These are phyloP conservation scores for Xylaria telfairii DNA, from an alignment of 495 filamentous ascomycete species.

Conservation along the genomic window DNA sequence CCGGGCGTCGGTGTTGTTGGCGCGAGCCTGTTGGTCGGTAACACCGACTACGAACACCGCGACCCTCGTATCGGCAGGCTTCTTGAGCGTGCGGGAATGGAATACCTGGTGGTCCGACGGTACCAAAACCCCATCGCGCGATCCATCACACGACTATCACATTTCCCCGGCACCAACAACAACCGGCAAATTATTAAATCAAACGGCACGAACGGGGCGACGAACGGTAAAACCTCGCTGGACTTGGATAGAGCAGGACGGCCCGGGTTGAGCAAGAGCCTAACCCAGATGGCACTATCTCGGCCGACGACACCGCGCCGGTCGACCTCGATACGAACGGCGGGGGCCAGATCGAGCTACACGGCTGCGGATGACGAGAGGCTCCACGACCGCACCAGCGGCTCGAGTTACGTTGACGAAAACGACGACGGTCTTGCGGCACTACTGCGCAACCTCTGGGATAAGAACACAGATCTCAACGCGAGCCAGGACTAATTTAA, in stretches of 20 bases:
- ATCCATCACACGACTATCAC: constrained; percentile 59
- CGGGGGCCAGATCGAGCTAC: constrained; percentile 47
- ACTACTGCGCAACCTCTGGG: constrained; percentile 59
- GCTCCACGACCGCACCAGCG: constrained; percentile 47
- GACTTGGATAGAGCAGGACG: constrained; percentile 36
- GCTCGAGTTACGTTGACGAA: constrained; percentile 48
- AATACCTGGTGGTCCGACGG: constrained; percentile 71
- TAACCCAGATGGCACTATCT: constrained; percentile 34
- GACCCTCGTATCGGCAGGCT: constrained; percentile 62
- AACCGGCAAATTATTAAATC: constrained; percentile 50
- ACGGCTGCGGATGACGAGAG: constrained; percentile 46
- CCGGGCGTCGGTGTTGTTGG: constrained; percentile 44
- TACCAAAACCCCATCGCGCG: constrained; percentile 70
- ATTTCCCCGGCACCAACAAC: constrained; percentile 55
- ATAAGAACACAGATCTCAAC: constrained; percentile 58
- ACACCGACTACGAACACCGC: constrained; percentile 50
- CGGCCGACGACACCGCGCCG: constrained; percentile 40
- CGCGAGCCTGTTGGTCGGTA: constrained; percentile 44
- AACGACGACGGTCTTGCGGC: constrained; percentile 53
- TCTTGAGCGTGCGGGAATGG: constrained; percentile 66
- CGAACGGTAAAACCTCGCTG: constrained; percentile 32
- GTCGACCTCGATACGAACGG: constrained; percentile 35
- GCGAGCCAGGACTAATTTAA: constrained; percentile 10
- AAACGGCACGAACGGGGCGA: constrained; percentile 34
- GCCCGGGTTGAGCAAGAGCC: constrained; percentile 50